A percentile compares a stretch with the other conserved stretches of the same genome.
Conservation (phyloP, 2,329 filamentous ascomycete genomes). For the Fusarium sarcochroum region DNA sequence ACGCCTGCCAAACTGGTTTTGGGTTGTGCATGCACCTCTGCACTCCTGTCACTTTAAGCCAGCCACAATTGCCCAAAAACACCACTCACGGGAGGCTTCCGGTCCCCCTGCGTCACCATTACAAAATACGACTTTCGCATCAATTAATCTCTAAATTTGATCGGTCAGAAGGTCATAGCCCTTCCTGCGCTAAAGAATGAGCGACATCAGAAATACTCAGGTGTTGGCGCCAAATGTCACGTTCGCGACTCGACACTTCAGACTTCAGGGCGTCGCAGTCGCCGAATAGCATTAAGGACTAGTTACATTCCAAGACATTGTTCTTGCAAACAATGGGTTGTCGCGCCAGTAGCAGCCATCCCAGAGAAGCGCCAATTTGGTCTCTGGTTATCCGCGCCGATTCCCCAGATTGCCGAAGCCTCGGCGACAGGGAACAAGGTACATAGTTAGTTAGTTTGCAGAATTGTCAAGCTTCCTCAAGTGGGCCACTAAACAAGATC, state of each 20-base stretch:
- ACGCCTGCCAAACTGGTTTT: conserved; percentile 4
- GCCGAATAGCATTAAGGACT: conserved; percentile 21
- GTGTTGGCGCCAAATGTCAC: conserved; percentile 1
- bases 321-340: conserved; percentile 1
- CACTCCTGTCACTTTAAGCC: not conserved
- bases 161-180: not conserved
- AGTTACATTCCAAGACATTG: conserved; percentile 37
- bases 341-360: not conserved
- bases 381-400: conserved; percentile 6
- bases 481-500: conserved; percentile 1
- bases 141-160: not conserved
- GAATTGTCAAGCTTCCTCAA: not conserved
- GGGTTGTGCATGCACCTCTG: conserved; percentile 3
- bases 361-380: conserved; percentile 9
- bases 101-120: conserved; percentile 22
- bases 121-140: conserved; percentile 9
- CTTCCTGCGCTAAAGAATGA: not conserved
- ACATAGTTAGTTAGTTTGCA: too few relatives aligned
- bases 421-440: conserved; percentile 28
- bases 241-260: not conserved
- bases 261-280: conserved; percentile 2
- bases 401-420: conserved; percentile 21
- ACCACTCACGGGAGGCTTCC: not conserved
- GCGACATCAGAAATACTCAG: not conserved
- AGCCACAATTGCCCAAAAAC: conserved; percentile 24